These are phyloP conservation scores for Mikania micrantha DNA, from an alignment of 129 eudicot species.

Conservation along the genomic window DNA sequence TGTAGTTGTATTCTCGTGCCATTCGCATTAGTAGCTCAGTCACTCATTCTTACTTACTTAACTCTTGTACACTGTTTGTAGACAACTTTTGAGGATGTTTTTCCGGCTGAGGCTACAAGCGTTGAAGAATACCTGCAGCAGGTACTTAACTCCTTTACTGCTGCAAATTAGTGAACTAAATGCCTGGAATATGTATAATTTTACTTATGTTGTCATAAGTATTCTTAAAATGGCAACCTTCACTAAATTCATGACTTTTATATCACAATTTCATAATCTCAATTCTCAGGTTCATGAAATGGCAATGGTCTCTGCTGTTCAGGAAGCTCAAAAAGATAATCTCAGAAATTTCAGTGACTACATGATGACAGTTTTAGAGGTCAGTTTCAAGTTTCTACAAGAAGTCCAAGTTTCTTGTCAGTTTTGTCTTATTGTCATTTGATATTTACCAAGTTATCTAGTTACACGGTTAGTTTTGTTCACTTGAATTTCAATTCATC, in stretches of 20 bases:
- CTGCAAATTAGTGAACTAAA: not conserved
- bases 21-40: not conserved
- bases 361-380: conserved; percentile 98
- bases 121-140: conserved; percentile 94
- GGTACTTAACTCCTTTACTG: conserved; percentile 36
- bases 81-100: conserved; percentile 97
- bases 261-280: conserved; percentile 18
- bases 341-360: conserved; percentile 74
- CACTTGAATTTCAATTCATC: not conserved
- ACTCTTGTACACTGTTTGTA: conserved; percentile 16
- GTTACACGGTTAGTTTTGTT: not conserved
- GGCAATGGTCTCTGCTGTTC: conserved; percentile 95
- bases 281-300: conserved; percentile 89
- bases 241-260: conserved; percentile 3
- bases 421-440: not conserved
- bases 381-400: conserved; percentile 37
- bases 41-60: not conserved
- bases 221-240: not conserved
- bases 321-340: conserved; percentile 97
- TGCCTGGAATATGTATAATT: not conserved
- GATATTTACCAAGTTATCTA: not conserved
- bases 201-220: not conserved
- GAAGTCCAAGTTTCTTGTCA: not conserved
- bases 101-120: conserved; percentile 90
- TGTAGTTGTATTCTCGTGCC: not conserved